phyloP scores from a whole-genome alignment of 78 protist species.

The Mantamonas sphyraenae region DNA sequence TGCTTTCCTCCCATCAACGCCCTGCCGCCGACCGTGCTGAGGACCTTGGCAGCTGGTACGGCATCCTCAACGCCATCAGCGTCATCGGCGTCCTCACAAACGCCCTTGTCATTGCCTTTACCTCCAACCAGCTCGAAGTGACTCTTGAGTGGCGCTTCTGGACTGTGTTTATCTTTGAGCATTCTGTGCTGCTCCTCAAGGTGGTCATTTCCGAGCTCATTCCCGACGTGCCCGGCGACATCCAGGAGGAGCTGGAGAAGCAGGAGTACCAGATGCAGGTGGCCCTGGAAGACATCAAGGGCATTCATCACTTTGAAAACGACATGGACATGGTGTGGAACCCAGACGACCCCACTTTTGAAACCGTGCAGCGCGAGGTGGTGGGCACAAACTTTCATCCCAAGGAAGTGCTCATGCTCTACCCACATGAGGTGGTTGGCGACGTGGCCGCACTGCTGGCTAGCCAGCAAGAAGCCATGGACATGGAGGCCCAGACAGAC shows the following conservation, averaged over 20 bases:
- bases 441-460: no score
- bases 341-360: no score
- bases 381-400: no score
- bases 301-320: no score
- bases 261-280: background rate
- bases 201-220: background rate
- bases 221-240: slow-evolving; percentile 1
- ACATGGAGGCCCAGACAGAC: no score
- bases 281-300: no score
- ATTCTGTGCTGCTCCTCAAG: background rate
- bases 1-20: slow-evolving; percentile 14
- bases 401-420: no score
- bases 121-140: background rate
- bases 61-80: background rate
- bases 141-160: background rate
- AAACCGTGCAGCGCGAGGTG: no score
- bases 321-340: no score
- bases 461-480: no score
- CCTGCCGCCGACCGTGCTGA: slow-evolving; percentile 8
- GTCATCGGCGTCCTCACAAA: slow-evolving; percentile 4
- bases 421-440: no score
- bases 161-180: background rate
- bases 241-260: background rate
- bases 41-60: background rate
- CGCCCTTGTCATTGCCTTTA: background rate